Base-by-base conservation (phyloP, 768 basidiomycete species). In the Gautieria morchelliformis region DNA sequence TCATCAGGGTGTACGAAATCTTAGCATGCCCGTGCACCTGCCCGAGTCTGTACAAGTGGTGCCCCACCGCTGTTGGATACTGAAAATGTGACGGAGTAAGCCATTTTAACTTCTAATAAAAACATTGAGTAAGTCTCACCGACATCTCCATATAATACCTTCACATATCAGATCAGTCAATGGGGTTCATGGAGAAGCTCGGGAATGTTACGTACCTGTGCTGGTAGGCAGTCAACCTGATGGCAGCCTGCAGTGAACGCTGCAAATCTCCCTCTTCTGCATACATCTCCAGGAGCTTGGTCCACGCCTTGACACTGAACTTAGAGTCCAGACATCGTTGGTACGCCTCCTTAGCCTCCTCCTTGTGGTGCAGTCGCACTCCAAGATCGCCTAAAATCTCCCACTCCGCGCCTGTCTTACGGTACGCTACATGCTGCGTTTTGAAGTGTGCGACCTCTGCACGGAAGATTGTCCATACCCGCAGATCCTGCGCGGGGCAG, bases 381-480 rank as follows among this genome's bases (percentile, higher is more conserved):
- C 94, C 96, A 20, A 99, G 74, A 66, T 98, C 96, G 9, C 95
- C 96, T 22, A 99, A 76, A 47, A 98, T 95, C 72, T 98, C 96
- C 95, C 96, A 99, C 70, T 99, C 96, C 19, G 91, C 71, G 0
- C 90, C 93, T 0, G 95, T 97, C 75, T 98, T 98, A 59, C 93
- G 84, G 68, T 99, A 99, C 0, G 94, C 93, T 58, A 98, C 89
- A 62, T 96, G 94, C 69, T 98, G 95, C 3, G 93, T 94, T 68
- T 96, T 98, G 81, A 96, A 99, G 68, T 99, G 96, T 0, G 94
- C 93, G 11, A 97, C 89, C 67, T 98, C 96, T 2, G 96, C 95
- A 22, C 96, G 82, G 82, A 95, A 99, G 65, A 99, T 98, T 1
- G 96, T 99, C 87, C 95, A 98, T 4, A 99, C 89, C 15, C 96